A percentile compares a stretch with the other conserved stretches of the same genome.
phyloP scores from a whole-genome alignment of 176 grass and related monocot genomes.

The Musa troglodytarum region DNA sequence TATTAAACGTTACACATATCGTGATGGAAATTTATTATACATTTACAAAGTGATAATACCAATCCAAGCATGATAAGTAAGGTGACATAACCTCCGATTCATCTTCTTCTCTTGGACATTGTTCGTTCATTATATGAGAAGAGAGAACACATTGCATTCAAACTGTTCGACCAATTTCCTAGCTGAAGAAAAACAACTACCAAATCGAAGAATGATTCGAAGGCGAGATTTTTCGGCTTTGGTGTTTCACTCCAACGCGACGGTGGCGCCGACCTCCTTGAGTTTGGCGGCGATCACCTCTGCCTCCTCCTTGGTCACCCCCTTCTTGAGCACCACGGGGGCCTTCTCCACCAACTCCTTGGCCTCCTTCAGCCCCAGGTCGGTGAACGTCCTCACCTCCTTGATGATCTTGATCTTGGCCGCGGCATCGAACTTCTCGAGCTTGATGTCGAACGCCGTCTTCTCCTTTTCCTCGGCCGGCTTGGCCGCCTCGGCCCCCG shows the following conservation, averaged over 20 bases:
- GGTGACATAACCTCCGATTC: too few species aligned
- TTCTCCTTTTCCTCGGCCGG: conserved; percentile 38
- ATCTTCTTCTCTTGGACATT: too few species aligned
- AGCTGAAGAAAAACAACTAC: neutral
- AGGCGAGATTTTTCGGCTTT: conserved; percentile 20
- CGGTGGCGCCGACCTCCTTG: conserved; percentile 71
- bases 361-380: conserved; percentile 86
- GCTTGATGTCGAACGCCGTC: conserved; percentile 74
- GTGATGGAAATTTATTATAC: neutral
- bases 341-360: conserved; percentile 96
- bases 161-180: neutral
- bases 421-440: conserved; percentile 90
- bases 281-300: conserved; percentile 82
- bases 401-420: conserved; percentile 99
- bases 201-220: neutral
- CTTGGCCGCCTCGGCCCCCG: conserved; percentile 5
- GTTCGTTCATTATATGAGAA: neutral
- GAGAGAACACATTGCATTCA: neutral
- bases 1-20: too few species aligned
- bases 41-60: neutral
- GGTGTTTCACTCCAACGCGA: conserved; percentile 57
- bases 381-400: conserved; percentile 84
- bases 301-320: conserved; percentile 83
- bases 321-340: conserved; percentile 72
- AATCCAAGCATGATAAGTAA: neutral